Conservation (phyloP, 192 early-diverging fungal genomes). For the Gigaspora rosea region DNA sequence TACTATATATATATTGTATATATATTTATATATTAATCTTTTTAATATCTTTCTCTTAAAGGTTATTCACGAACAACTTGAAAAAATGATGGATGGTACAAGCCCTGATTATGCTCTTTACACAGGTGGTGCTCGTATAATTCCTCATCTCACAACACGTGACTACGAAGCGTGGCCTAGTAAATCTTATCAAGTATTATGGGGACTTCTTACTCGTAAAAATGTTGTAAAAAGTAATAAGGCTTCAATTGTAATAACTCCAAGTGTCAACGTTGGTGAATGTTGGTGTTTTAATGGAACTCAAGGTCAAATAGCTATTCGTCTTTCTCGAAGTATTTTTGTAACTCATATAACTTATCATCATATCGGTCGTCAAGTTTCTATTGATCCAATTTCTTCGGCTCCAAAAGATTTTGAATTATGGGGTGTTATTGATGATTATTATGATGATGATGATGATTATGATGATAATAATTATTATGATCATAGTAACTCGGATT, state of each 20-base stretch:
- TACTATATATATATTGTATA: too few relatives aligned
- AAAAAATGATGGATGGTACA: neutral
- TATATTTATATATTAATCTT: too few relatives aligned
- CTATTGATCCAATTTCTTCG: conserved; percentile 13
- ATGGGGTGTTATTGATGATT: conserved; percentile 14
- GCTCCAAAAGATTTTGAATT: conserved; percentile 31
- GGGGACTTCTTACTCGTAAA: neutral
- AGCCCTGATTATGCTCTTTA: conserved; percentile 10
- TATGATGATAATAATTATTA: neutral
- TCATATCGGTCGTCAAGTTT: neutral
- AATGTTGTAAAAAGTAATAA: neutral
- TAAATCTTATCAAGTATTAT: conserved; percentile 19
- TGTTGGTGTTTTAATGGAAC: conserved; percentile 27
- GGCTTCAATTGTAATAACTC: neutral
- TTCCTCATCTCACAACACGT: conserved; percentile 11
- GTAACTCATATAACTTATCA: neutral
- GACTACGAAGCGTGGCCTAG: conserved; percentile 10
- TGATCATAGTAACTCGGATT: neutral
- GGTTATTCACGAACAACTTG: conserved; percentile 9
- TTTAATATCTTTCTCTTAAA: neutral
- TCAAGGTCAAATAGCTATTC: conserved; percentile 17
- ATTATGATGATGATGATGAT: neutral
- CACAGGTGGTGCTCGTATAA: conserved; percentile 14
- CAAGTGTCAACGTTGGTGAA: conserved; percentile 13
- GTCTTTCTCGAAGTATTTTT: conserved; percentile 7